phyloP scores from a whole-genome alignment of 1,139 yeast genomes.

The Blastobotrys serpentis region DNA sequence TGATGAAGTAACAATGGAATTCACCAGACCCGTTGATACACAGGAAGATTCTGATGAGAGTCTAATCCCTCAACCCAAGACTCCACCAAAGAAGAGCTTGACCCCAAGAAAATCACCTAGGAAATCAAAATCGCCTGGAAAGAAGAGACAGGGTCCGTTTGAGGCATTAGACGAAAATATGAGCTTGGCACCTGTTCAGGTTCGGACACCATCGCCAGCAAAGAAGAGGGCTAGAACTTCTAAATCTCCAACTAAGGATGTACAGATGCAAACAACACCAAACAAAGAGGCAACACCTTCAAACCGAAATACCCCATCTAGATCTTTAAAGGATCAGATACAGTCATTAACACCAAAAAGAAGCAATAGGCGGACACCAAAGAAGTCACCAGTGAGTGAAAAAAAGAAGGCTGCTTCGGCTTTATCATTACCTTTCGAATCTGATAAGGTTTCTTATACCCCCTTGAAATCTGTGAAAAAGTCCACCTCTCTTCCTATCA shows the following conservation, averaged over 20 bases:
- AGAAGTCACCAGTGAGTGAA: constrained; percentile 10
- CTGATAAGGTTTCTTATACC: constrained; percentile 14
- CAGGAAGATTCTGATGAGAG: constrained; percentile 10
- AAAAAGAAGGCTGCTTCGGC: neutral
- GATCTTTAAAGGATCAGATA: constrained; percentile 12
- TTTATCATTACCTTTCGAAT: neutral
- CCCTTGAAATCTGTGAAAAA: constrained; percentile 16
- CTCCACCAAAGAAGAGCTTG: constrained; percentile 6
- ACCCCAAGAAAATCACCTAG: neutral
- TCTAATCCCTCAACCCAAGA: constrained; percentile 10
- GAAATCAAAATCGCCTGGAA: constrained; percentile 5
- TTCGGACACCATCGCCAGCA: neutral
- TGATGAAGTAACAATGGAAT: constrained; percentile 23
- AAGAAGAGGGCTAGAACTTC: neutral
- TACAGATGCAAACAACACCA: constrained; percentile 4
- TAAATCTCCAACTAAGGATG: neutral
- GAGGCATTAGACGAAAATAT: neutral
- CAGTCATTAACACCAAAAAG: constrained; percentile 16
- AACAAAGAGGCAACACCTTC: neutral
- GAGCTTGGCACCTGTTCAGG: neutral
- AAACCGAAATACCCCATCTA: constrained; percentile 13
- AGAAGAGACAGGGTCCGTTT: neutral
- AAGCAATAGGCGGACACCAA: constrained; percentile 11
- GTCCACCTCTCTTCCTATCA: neutral
- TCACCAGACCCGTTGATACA: constrained; percentile 22